A percentile compares a stretch with the other conserved stretches of the same genome.
phyloP scores from a whole-genome alignment of 1,284 basidiomycete genomes.

The Irpex lacteus region DNA sequence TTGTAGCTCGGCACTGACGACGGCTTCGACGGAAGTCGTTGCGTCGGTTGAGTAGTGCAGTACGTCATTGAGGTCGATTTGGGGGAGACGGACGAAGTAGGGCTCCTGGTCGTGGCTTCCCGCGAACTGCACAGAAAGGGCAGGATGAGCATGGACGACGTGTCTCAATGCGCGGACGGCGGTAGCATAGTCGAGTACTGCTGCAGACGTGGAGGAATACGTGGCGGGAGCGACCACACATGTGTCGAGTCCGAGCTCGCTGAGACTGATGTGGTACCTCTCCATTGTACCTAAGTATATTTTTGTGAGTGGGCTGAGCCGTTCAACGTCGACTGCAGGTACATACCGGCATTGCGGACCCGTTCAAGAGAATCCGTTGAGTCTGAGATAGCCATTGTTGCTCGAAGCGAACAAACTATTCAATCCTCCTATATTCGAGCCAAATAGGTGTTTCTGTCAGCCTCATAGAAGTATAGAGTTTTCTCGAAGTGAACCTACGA shows the following conservation, averaged over 20 bases:
- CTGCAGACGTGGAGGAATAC: slow-evolving; percentile 16
- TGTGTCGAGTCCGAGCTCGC: slow-evolving; percentile 30
- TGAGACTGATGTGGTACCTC: slow-evolving; percentile 32
- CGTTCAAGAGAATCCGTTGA: neutral
- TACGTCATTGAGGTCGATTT: slow-evolving; percentile 30
- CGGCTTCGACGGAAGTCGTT: slow-evolving; percentile 17
- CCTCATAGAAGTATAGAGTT: too few species aligned
- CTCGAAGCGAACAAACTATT: too few species aligned
- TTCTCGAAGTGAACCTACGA: too few species aligned
- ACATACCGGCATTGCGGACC: neutral
- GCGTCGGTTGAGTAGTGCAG: slow-evolving; percentile 29
- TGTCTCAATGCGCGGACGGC: slow-evolving; percentile 33
- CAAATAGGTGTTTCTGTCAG: too few species aligned
- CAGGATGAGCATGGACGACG: slow-evolving; percentile 2
- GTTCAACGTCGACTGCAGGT: neutral
- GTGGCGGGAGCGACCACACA: slow-evolving; percentile 33
- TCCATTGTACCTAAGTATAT: slow-evolving; percentile 30
- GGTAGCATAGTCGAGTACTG: slow-evolving; percentile 13
- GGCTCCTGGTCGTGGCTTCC: neutral
- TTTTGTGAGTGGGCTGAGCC: neutral
- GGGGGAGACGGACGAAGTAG: slow-evolving; percentile 5
- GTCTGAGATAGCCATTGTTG: too few species aligned
- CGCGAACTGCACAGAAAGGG: slow-evolving; percentile 8
- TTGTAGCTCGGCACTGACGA: slow-evolving; percentile 27
- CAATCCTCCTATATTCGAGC: too few species aligned